Evolutionary conservation across 1,139 yeast genomes (phyloP).

Genomic region (Kodamaea plutei): DNA sequence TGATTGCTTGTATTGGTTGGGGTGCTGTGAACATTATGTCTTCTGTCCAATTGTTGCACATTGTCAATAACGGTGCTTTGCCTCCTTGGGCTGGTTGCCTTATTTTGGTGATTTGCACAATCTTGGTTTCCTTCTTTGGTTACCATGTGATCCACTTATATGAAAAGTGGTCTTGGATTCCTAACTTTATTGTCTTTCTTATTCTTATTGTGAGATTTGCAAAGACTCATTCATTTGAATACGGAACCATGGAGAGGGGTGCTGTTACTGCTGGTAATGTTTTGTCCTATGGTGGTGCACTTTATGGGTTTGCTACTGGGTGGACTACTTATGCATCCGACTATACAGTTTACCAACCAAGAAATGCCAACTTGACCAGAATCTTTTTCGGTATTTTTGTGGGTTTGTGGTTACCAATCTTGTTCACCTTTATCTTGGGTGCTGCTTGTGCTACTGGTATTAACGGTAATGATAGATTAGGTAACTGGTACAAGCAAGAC

Average conservation of each 20-base stretch:
- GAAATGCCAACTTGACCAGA: slow-evolving; percentile 52
- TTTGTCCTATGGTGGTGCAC: slow-evolving; percentile 78
- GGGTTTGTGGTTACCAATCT: slow-evolving; percentile 66
- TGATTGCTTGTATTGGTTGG: slow-evolving; percentile 92
- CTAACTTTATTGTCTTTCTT: slow-evolving; percentile 67
- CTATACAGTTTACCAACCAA: slow-evolving; percentile 81
- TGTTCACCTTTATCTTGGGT: slow-evolving; percentile 75
- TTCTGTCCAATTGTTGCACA: slow-evolving; percentile 78
- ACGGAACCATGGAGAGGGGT: slow-evolving; percentile 46
- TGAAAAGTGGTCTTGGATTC: slow-evolving; percentile 89
- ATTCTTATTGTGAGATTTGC: slow-evolving; percentile 76
- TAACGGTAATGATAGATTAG: slow-evolving; percentile 23
- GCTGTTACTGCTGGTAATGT: slow-evolving; percentile 67
- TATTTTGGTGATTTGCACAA: slow-evolving; percentile 64
- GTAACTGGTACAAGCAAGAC: slow-evolving; percentile 44
- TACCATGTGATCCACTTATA: slow-evolving; percentile 76
- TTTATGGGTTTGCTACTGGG: slow-evolving; percentile 90
- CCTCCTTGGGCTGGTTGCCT: slow-evolving; percentile 94
- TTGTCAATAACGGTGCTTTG: slow-evolving; percentile 63
- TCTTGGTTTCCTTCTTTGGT: slow-evolving; percentile 80
- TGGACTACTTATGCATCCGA: slow-evolving; percentile 95
- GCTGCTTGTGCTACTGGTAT: slow-evolving; percentile 81
- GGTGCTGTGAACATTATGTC: slow-evolving; percentile 91
- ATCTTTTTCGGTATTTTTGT: slow-evolving; percentile 59
- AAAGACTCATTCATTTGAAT: slow-evolving; percentile 56